Evolutionary conservation across 441 rosid genomes (phyloP).

Genomic region (Pelargonium cotyledonis): DNA sequence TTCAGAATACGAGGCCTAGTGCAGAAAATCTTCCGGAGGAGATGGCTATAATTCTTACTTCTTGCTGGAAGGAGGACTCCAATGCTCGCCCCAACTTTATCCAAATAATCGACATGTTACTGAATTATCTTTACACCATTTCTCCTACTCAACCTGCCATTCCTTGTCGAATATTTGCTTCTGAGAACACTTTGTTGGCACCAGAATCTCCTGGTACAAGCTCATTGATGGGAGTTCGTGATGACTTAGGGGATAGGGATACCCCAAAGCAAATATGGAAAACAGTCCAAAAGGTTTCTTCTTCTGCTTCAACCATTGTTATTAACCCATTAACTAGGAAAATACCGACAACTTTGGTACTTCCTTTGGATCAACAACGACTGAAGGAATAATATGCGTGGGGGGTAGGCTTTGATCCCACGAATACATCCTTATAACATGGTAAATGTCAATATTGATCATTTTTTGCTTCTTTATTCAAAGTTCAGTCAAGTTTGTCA

Average conservation of each 20-base stretch:
- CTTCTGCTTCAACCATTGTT: conserved; percentile 59
- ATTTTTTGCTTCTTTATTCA: not conserved
- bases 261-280: conserved; percentile 43
- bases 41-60: conserved; percentile 44
- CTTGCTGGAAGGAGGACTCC: conserved; percentile 70
- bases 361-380: conserved; percentile 4
- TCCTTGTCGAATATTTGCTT: conserved; percentile 39
- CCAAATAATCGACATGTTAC: conserved; percentile 54
- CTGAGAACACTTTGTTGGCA: conserved; percentile 43
- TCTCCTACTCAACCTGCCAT: conserved; percentile 40
- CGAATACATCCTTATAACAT: conserved; percentile 17
- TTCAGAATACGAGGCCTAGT: conserved; percentile 60
- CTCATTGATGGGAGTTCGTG: conserved; percentile 52
- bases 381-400: not conserved
- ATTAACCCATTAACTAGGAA: conserved; percentile 23
- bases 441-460: conserved; percentile 4
- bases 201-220: conserved; percentile 67
- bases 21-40: conserved; percentile 56
- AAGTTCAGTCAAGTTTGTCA: not conserved
- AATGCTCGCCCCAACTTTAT: conserved; percentile 55
- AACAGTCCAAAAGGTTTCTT: conserved; percentile 42
- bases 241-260: conserved; percentile 15
- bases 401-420: not conserved
- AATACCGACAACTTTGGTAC: conserved; percentile 6
- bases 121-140: conserved; percentile 42